Percentiles rank a stretch among this genome's conserved stretches.
Evolutionary conservation across 2,329 filamentous ascomycete genomes (phyloP).

Genomic region (Escovopsis sp.): DNA sequence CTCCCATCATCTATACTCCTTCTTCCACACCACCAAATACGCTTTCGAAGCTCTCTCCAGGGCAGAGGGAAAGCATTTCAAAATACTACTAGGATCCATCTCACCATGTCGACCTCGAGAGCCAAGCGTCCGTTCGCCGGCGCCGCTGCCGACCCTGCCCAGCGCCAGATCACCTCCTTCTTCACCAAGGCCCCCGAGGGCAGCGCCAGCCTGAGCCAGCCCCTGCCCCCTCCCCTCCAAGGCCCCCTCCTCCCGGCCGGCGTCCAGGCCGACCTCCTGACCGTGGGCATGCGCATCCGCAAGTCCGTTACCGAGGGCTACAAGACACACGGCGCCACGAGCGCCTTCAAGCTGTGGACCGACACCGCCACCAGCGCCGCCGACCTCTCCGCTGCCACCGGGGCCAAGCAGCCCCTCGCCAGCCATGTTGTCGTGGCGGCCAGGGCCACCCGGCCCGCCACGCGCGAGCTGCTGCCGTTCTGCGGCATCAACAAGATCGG

Average conservation of each 20-base stretch:
- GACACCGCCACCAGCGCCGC: slow-evolving; percentile 9
- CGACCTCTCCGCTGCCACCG: no score
- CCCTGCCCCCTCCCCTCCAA: slow-evolving; percentile 10
- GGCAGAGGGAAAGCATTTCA: not conserved
- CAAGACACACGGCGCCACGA: slow-evolving; percentile 47
- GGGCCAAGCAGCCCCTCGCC: no score
- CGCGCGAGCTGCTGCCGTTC: slow-evolving; percentile 60
- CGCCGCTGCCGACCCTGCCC: slow-evolving; percentile 40
- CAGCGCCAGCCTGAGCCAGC: slow-evolving; percentile 12
- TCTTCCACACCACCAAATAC: not conserved
- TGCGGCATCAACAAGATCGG: slow-evolving; percentile 68
- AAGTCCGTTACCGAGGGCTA: slow-evolving; percentile 91
- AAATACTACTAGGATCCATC: not conserved
- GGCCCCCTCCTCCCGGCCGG: slow-evolving; percentile 43
- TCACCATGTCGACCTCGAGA: slow-evolving; percentile 36
- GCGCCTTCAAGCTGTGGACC: slow-evolving; percentile 37
- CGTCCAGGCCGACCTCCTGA: slow-evolving; percentile 72
- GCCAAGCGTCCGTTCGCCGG: slow-evolving; percentile 49
- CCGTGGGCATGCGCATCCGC: slow-evolving; percentile 85
- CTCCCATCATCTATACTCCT: not conserved
- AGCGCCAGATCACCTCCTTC: slow-evolving; percentile 51
- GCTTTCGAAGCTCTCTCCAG: not conserved
- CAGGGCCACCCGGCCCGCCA: slow-evolving; percentile 8
- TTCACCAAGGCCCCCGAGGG: slow-evolving; percentile 29
- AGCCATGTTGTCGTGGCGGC: no score